Evolutionary conservation across 1,139 yeast species (phyloP), one percentile per base, ranked within the genome.

Genomic region (Debaryomycetaceae sp.): DNA sequence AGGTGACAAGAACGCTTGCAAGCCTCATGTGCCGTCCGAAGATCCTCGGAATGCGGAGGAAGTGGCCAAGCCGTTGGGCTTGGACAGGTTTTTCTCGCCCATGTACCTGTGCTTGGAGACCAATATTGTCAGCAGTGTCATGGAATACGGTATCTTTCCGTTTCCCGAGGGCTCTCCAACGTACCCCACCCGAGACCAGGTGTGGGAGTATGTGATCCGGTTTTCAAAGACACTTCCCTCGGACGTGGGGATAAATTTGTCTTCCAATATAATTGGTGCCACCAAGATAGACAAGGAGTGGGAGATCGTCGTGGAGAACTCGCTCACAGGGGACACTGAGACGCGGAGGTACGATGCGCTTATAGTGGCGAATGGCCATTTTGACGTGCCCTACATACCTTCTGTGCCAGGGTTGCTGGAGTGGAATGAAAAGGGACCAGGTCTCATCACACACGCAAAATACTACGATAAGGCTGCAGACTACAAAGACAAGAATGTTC

Each of bases 61-160:
- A 2, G 27, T 23, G 14, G 3, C 20, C 22, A 22, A 37, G 6
- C 24, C 24, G 5, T 14, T 13, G 36, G 41, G 17, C 8, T 23
- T 38, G 42, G 36, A 37, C 6, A 9, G 35, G 6, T 24, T 57
- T 48, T 61, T 59, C 36, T 72, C 80, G 5, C 74, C 81, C 11
- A 73, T 76, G 72, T 77, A 77, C 55, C 56, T 68, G 39, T 60
- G 65, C 33, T 61, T 78, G 49, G 81, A 78, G 51, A 78, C 83
- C 6, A 78, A 78, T 49, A 65, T 78, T 38, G 51, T 62, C 9
- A 63, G 66, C 39, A 56, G 61, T 30, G 54, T 76, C 40, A 78
- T 77, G 82, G 70, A 68, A 51, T 77, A 63, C 48, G 58, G 62
- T 33, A 68, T 60, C 36, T 51, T 66, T 17, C 63, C 63, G 7